Conservation (phyloP, 129 eudicot species). For the Scalesia atractyloides region DNA sequence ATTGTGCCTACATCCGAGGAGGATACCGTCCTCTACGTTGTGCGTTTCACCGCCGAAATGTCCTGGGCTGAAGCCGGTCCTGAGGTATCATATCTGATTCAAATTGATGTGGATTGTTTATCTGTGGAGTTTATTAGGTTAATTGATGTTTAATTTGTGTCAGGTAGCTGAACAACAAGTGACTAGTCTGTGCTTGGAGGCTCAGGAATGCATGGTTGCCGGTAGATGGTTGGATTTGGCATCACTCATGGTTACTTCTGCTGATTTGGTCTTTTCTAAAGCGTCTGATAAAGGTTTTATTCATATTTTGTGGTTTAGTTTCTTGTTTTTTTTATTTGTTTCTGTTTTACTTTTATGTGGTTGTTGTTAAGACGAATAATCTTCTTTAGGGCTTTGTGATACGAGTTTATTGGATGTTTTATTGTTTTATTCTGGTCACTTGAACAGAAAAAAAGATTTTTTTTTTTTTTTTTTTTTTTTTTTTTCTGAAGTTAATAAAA, state of each 20-base stretch:
- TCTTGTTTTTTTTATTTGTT: neutral
- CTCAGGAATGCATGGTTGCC: conserved; percentile 66
- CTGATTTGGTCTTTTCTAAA: conserved; percentile 72
- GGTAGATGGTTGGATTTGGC: conserved; percentile 89
- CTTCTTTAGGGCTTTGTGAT: conserved; percentile 1
- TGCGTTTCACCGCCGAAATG: conserved; percentile 78
- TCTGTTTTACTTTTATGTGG: neutral
- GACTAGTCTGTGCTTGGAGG: conserved; percentile 63
- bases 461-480: neutral
- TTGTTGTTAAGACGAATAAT: neutral
- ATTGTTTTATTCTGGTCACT: neutral
- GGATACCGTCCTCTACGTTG: conserved; percentile 87
- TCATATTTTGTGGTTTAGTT: neutral
- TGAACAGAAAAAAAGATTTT: neutral
- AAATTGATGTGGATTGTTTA: neutral
- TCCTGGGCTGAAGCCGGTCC: conserved; percentile 98
- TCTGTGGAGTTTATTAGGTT: neutral
- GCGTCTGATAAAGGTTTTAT: conserved; percentile 72
- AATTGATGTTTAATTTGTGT: conserved; percentile 4
- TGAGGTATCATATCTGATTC: conserved; percentile 46
- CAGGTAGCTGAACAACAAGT: conserved; percentile 88
- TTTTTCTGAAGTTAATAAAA: neutral
- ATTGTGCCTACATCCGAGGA: conserved; percentile 91
- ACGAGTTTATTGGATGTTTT: neutral
- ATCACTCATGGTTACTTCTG: conserved; percentile 79